Percentiles rank a stretch among this genome's conserved stretches.
Conservation (phyloP, 208 protist genomes). For the Trichomonas vaginalis region DNA sequence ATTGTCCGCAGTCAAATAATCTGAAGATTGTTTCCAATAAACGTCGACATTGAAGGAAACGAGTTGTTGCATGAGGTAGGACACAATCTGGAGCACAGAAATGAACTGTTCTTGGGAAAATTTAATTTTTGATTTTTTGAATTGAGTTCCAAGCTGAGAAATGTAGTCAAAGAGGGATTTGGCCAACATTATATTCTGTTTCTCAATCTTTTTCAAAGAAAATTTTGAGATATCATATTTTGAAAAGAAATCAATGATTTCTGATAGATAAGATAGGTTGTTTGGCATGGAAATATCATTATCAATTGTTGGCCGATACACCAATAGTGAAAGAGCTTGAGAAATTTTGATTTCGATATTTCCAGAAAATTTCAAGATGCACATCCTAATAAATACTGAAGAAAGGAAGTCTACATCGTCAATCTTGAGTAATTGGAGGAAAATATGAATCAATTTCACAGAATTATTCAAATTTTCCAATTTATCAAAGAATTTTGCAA, state of each 20-base stretch:
- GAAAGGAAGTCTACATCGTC: too few relatives aligned
- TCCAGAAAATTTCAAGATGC: too few relatives aligned
- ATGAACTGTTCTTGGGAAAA: neutral
- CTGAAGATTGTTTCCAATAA: neutral
- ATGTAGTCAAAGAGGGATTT: neutral
- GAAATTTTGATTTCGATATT: too few relatives aligned
- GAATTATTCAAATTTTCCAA: too few relatives aligned
- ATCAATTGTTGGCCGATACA: neutral
- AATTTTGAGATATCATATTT: neutral
- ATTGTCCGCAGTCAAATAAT: neutral
- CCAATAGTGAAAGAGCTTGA: too few relatives aligned
- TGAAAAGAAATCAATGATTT: neutral
- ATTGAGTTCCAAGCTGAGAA: neutral
- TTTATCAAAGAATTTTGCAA: too few relatives aligned
- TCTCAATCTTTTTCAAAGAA: neutral
- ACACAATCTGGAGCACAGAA: neutral
- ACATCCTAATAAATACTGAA: too few relatives aligned
- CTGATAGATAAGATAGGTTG: neutral
- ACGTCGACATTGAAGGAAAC: too few relatives aligned
- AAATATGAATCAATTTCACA: too few relatives aligned
- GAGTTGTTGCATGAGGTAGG: too few relatives aligned
- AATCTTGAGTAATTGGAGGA: too few relatives aligned
- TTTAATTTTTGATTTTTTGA: neutral
- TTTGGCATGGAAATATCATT: neutral
- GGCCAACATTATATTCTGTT: neutral